Evolutionary conservation across 495 filamentous ascomycete species (phyloP).

Genomic region (Cercophora samala): DNA sequence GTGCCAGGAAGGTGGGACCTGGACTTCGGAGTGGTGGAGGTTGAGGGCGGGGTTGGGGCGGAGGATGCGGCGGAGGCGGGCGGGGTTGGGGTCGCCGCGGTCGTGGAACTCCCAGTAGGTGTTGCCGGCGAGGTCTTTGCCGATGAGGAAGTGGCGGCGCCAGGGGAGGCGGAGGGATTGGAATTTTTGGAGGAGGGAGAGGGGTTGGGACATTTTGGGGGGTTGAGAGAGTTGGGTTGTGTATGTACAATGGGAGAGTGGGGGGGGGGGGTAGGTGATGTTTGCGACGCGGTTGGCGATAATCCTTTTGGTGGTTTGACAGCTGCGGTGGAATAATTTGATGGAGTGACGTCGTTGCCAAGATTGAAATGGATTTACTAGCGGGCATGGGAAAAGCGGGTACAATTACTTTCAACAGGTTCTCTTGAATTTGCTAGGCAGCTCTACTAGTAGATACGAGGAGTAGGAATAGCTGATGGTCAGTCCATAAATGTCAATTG

Average conservation of each 20-base stretch:
- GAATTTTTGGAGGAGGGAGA: constrained; percentile 56
- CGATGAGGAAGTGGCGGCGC: constrained; percentile 76
- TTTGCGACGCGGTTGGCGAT: background rate
- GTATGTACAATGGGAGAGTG: constrained; percentile 47
- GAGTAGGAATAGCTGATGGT: no score
- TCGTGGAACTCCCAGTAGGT: constrained; percentile 93
- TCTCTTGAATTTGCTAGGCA: no score
- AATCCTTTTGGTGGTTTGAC: constrained; percentile 4
- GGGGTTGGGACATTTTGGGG: no score
- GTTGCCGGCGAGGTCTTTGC: constrained; percentile 82
- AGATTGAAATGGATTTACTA: constrained; percentile 9
- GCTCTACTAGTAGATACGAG: no score
- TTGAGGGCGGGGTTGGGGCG: constrained; percentile 58
- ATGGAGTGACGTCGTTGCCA: constrained; percentile 26
- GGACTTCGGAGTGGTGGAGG: constrained; percentile 56
- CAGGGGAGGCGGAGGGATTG: constrained; percentile 81
- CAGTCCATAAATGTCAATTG: no score
- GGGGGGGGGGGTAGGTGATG: constrained; percentile 27
- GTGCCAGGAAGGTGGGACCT: constrained; percentile 74
- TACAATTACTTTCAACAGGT: no score
- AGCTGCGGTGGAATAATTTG: background rate
- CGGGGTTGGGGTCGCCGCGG: constrained; percentile 40
- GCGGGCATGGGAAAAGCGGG: no score
- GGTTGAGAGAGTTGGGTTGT: constrained; percentile 41
- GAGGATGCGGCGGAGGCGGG: constrained; percentile 63